Evolutionary conservation across 495 filamentous ascomycete species (phyloP), one percentile per base, ranked within the genome.

Genomic region (Penicillium subrubescens): DNA sequence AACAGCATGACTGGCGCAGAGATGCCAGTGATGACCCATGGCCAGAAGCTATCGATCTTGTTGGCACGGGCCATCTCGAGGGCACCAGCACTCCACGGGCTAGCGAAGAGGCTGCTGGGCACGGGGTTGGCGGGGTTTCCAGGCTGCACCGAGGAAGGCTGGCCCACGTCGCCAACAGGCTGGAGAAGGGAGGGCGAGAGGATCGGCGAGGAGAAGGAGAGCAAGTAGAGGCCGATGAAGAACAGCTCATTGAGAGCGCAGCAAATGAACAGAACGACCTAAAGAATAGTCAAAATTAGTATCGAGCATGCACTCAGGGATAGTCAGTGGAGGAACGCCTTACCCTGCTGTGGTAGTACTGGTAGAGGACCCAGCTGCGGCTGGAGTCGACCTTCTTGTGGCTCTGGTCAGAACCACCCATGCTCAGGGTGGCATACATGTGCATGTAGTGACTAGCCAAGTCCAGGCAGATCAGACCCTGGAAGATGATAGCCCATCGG

Each of bases 381-480:
- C 64, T 80, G 21, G 83, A 84, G 67, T 95, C 92, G 34, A 99
- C 88, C 67, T 91, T 95, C 89, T 99, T 99, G 79, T 99, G 95
- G 73, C 92, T 95, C 74, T 88, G 84, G 46, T 84, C 85, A 17
- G 79, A 75, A 21, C 90, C 92, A 37, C 89, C 92, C 91, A 96
- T 93, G 68, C 86, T 86, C 61, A 82, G 69, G 17, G 92, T 96
- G 12, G 93, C 93, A 75, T 93, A 98, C 93, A 99, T 97, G 79
- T 99, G 96, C 83, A 97, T 91, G 78, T 97, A 99, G 76, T 99
- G 95, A 77, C 91, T 95, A 37, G 96, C 92, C 67, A 99, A 78
- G 76, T 99, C 95, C 71, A 98, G 74, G 58, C 88, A 88, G 71
- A 98, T 99, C 71, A 99, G 82, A 33, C 88, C 85, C 80, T 98